Evolutionary conservation across 805 yeast species (phyloP), one percentile per base, ranked within the genome.

Genomic region (Hermanozyma aechmeae): DNA sequence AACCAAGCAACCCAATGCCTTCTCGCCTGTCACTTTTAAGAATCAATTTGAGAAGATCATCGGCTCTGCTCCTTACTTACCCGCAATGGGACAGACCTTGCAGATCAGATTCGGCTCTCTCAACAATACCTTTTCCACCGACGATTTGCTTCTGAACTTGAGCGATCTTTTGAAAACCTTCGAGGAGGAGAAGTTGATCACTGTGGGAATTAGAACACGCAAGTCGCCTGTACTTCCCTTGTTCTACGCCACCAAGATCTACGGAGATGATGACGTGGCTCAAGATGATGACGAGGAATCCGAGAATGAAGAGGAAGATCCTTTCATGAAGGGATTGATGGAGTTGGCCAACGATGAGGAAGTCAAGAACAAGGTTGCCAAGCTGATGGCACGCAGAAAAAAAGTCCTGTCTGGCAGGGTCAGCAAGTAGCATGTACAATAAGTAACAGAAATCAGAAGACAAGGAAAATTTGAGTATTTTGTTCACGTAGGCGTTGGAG

Each of bases 161-260:
- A 57, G 65, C 16, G 66, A 70, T 24, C 73, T 83, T 10, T 53
- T 73, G 21, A 51, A 58, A 15, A 55, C 61, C 29, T 67, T 85
- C 38, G 46, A 58, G 13, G 43, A 48, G 15, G 58, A 57, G 21
- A 54, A 54, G 23, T 67, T 73, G 49, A 79, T 75, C 56, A 71
- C 71, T 22, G 59, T 79, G 19, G 73, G 70, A 46, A 51, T 82
- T 37, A 85, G 85, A 60, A 67, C 89, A 9, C 59, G 65, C 33
- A 53, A 57, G 24, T 83, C 95, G 13, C 95, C 96, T 13, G 72
- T 87, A 6, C 62, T 92, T 44, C 97, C 99, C 25, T 63, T 92
- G 35, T 92, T 65, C 56, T 73, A 77, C 48, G 64, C 79, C 26
- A 78, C 79, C 17, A 66, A 64, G 39, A 49, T 78, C 29, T 68